These are phyloP conservation scores for Hanseniaspora occidentalis DNA, from an alignment of 805 yeast genomes.

Conservation along the genomic window DNA sequence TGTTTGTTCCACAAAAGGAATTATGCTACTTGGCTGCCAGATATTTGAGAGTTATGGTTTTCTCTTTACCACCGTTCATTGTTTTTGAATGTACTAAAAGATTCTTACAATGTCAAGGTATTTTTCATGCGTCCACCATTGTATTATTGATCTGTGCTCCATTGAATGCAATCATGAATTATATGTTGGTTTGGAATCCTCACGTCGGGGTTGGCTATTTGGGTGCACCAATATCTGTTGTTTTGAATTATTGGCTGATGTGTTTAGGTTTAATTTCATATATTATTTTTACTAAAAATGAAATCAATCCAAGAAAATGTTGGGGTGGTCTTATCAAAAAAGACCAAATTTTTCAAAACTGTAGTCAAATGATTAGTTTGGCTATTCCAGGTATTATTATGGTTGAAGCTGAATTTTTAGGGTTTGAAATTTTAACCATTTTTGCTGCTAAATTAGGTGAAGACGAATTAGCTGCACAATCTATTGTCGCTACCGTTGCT, in stretches of 20 bases:
- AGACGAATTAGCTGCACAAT: constrained; percentile 41
- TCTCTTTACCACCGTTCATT: constrained; percentile 62
- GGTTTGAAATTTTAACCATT: constrained; percentile 43
- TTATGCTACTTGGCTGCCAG: constrained; percentile 41
- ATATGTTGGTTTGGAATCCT: constrained; percentile 37
- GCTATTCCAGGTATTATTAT: constrained; percentile 43
- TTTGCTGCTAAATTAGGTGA: constrained; percentile 42
- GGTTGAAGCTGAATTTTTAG: constrained; percentile 44
- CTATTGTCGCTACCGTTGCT: constrained; percentile 42
- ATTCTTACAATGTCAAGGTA: constrained; percentile 64
- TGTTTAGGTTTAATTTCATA: constrained; percentile 40
- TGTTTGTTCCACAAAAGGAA: constrained; percentile 25
- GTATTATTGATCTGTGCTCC: constrained; percentile 53
- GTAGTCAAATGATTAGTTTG: constrained; percentile 27
- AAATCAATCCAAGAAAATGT: constrained; percentile 9
- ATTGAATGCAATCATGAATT: constrained; percentile 44
- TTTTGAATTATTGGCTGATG: constrained; percentile 54
- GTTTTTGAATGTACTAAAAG: constrained; percentile 69
- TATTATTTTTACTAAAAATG: constrained; percentile 32
- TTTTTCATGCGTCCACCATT: constrained; percentile 65
- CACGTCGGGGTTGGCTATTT: constrained; percentile 42
- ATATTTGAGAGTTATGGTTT: constrained; percentile 41
- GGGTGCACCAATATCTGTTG: constrained; percentile 69
- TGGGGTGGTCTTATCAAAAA: constrained; percentile 10
- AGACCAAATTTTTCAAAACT: constrained; percentile 11